A percentile compares a stretch with the other conserved stretches of the same genome.
These are phyloP conservation scores for Camellia japonica DNA, from an alignment of 148 eudicot species.

Conservation along the genomic window DNA sequence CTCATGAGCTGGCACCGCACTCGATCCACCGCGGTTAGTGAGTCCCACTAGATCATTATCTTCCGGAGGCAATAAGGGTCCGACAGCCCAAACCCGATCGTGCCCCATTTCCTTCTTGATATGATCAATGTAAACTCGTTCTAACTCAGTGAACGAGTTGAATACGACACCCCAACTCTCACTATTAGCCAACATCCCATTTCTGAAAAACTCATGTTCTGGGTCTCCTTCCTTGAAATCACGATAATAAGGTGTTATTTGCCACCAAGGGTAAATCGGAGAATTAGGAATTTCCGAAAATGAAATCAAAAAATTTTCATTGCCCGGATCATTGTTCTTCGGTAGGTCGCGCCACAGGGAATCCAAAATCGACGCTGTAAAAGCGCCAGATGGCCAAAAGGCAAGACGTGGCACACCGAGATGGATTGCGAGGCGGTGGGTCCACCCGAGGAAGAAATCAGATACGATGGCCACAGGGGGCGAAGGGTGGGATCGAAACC, in stretches of 20 bases:
- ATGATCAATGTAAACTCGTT: constrained; percentile 32
- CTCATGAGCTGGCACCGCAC: not conserved
- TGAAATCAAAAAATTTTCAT: not conserved
- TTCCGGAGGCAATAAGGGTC: constrained; percentile 27
- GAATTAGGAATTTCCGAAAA: constrained; percentile 21
- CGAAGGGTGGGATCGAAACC: constrained; percentile 42
- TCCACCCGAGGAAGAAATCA: constrained; percentile 68
- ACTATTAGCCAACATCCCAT: constrained; percentile 37
- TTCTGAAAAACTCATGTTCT: constrained; percentile 30
- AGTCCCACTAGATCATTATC: not conserved
- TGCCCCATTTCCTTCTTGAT: constrained; percentile 26
- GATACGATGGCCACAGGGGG: constrained; percentile 59
- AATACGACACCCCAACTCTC: constrained; percentile 44
- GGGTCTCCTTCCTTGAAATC: constrained; percentile 33
- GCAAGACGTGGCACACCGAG: constrained; percentile 44
- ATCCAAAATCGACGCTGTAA: constrained; percentile 11
- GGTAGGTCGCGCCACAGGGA: constrained; percentile 19
- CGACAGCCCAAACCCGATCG: constrained; percentile 37
- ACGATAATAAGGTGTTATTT: constrained; percentile 23
- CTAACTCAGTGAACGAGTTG: constrained; percentile 45
- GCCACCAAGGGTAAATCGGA: constrained; percentile 10
- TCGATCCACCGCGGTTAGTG: not conserved
- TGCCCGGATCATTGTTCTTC: not conserved
- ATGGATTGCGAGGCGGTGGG: constrained; percentile 33
- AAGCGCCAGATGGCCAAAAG: constrained; percentile 38